Evolutionary conservation across 257 asterid species (phyloP).

Genomic region (Ophiorrhiza pumila): DNA sequence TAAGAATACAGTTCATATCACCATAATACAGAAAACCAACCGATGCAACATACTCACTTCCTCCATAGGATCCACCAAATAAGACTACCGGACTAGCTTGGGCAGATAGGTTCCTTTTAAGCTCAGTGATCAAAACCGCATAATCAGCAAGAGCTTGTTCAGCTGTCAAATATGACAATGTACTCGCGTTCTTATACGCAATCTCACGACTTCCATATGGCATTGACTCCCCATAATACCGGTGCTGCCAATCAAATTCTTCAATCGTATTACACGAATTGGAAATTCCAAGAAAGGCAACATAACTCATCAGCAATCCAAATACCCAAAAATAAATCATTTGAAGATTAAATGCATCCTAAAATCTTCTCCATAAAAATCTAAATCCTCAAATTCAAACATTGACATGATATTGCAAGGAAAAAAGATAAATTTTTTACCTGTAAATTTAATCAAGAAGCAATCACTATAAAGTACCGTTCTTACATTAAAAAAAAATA

Average conservation of each 20-base stretch:
- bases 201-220: slow-evolving; percentile 69
- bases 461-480: no score
- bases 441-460: no score
- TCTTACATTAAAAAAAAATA: no score
- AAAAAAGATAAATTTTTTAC: no score
- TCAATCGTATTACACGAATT: background rate
- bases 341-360: background rate
- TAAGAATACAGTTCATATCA: background rate
- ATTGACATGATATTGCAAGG: no score
- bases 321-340: background rate
- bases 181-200: slow-evolving; percentile 68
- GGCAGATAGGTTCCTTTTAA: slow-evolving; percentile 74
- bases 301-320: background rate
- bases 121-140: slow-evolving; percentile 73
- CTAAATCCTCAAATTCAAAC: no score
- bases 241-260: slow-evolving; percentile 59
- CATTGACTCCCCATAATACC: slow-evolving; percentile 92
- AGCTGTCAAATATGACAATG: slow-evolving; percentile 69
- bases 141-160: slow-evolving; percentile 95
- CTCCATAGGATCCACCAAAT: slow-evolving; percentile 98
- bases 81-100: slow-evolving; percentile 77
- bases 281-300: background rate
- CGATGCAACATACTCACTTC: slow-evolving; percentile 52
- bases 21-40: background rate
- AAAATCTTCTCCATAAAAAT: background rate